Conservation (phyloP, 495 filamentous ascomycete species). For the Lineolata rhizophorae region DNA sequence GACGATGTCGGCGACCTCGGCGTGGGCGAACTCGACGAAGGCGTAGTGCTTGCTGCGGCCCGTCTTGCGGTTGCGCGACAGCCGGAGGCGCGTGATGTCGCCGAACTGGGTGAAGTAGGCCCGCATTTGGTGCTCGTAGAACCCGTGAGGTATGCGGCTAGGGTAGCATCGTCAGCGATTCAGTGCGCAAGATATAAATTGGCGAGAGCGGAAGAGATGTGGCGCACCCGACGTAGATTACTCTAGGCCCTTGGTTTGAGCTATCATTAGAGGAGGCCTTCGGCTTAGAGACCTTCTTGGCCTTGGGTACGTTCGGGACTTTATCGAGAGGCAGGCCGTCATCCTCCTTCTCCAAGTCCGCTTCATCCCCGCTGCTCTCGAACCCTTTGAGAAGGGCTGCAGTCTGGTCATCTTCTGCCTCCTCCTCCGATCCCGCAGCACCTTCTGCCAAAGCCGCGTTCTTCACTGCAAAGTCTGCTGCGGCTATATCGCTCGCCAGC, state of each 20-base stretch:
- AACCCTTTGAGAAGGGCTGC: constrained; percentile 52
- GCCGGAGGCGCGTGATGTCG: constrained; percentile 52
- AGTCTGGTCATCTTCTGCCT: constrained; percentile 31
- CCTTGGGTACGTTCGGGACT: constrained; percentile 30
- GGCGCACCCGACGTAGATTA: constrained; percentile 57
- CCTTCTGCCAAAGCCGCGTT: constrained; percentile 6
- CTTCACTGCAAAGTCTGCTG: constrained; percentile 3
- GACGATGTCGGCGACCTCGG: constrained; percentile 67
- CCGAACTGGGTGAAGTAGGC: constrained; percentile 94
- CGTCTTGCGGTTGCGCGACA: constrained; percentile 78
- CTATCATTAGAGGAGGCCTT: constrained; percentile 18
- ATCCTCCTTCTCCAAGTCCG: constrained; percentile 34
- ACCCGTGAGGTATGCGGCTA: constrained; percentile 72
- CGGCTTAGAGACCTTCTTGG: constrained; percentile 31
- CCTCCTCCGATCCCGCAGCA: too few species aligned
- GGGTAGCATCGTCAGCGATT: not conserved
- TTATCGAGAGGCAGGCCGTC: constrained; percentile 33
- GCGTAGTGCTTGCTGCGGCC: constrained; percentile 79
- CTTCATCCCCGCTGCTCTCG: constrained; percentile 41
- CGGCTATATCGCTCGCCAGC: not conserved
- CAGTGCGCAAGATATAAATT: too few species aligned
- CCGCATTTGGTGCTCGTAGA: constrained; percentile 91
- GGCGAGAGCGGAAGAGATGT: constrained; percentile 1
- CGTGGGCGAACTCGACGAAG: constrained; percentile 70
- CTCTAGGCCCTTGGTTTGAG: constrained; percentile 36